A percentile compares a stretch with the other conserved stretches of the same genome.
Evolutionary conservation across 768 basidiomycete species (phyloP).

Genomic region (Pisolithus tinctorius): DNA sequence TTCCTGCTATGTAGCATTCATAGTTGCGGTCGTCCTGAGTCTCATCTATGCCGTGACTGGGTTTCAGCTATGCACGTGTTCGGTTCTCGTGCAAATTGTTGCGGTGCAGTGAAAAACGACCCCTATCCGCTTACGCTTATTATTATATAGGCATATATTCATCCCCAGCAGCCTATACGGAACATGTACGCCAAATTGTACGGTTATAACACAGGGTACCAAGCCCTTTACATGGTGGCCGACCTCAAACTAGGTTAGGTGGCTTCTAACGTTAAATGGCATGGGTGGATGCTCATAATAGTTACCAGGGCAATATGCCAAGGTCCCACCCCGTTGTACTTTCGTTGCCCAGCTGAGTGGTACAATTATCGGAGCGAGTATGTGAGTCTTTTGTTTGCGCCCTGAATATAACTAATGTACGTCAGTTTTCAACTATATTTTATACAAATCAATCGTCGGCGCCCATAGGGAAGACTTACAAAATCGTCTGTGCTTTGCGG

Average conservation of each 20-base stretch:
- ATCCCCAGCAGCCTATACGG: conserved; percentile 10
- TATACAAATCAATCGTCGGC: conserved; percentile 14
- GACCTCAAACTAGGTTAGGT: conserved; percentile 21
- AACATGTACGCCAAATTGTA: conserved; percentile 51
- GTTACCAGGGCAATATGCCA: conserved; percentile 50
- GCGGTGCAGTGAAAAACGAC: neutral
- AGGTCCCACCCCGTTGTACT: conserved; percentile 44
- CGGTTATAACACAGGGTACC: conserved; percentile 45
- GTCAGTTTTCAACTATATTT: conserved; percentile 14
- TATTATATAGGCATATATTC: conserved; percentile 19
- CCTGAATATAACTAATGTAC: neutral
- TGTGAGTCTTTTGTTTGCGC: conserved; percentile 1
- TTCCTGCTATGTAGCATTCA: conserved; percentile 9
- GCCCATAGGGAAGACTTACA: conserved; percentile 7
- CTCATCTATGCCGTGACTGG: conserved; percentile 24
- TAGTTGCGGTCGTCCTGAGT: conserved; percentile 35
- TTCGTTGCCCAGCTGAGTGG: conserved; percentile 44
- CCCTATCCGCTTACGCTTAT: neutral
- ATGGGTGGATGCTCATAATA: conserved; percentile 11
- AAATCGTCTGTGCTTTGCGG: conserved; percentile 4
- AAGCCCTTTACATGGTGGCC: conserved; percentile 48
- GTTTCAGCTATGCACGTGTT: conserved; percentile 5
- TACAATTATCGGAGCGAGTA: conserved; percentile 44
- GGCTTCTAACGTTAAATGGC: conserved; percentile 4
- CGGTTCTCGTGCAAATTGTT: conserved; percentile 10